Conservation (phyloP, 2,329 filamentous ascomycete genomes). For the Colletotrichum sp. region DNA sequence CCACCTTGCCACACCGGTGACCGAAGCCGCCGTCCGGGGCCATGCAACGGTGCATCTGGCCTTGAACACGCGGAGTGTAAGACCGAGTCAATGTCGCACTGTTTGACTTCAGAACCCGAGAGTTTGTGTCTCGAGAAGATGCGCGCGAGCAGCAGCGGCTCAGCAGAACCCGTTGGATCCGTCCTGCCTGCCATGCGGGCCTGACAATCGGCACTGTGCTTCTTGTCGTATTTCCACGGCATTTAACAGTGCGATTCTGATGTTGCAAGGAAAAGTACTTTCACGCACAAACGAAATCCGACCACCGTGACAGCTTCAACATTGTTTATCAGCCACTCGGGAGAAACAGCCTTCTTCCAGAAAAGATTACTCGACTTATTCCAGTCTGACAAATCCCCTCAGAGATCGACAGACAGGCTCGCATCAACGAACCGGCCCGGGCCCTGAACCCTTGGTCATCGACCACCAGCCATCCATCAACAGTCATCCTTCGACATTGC, state of each 20-base stretch:
- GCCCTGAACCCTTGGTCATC: background rate
- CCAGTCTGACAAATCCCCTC: background rate
- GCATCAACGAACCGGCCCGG: conserved; percentile 4
- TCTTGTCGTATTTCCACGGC: background rate
- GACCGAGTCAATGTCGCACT: background rate
- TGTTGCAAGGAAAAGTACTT: background rate
- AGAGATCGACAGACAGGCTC: background rate
- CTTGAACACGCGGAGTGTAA: background rate
- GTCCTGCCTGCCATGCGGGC: background rate
- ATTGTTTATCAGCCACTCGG: background rate
- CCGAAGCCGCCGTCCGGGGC: conserved; percentile 5
- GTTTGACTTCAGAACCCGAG: background rate
- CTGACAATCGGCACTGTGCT: background rate
- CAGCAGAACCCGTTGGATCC: background rate
- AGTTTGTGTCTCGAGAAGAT: background rate
- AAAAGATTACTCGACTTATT: background rate
- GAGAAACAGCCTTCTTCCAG: background rate
- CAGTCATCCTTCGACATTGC: background rate
- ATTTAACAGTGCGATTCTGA: background rate
- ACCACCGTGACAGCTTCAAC: background rate
- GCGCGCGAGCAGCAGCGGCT: background rate
- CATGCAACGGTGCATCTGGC: background rate
- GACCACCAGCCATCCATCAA: background rate
- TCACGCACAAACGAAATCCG: background rate
- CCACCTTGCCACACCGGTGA: conserved; percentile 3